Conservation (phyloP, 208 protist genomes). For the Porcisia hertigi region DNA sequence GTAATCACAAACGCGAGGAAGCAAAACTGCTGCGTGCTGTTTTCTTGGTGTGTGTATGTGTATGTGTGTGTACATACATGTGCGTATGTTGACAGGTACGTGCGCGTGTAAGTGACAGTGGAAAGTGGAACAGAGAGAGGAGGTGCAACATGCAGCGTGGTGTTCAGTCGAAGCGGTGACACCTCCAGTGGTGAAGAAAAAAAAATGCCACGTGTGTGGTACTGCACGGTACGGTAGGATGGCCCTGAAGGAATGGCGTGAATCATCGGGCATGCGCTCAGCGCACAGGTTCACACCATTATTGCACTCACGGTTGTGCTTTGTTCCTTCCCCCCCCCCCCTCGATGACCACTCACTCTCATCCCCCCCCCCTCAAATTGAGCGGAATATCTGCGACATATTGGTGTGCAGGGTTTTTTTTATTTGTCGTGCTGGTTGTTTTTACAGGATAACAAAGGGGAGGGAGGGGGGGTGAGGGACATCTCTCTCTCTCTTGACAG, state of each 20-base stretch:
- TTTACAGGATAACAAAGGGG: too few relatives aligned
- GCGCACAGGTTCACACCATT: neutral
- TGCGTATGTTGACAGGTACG: neutral
- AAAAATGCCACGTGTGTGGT: neutral
- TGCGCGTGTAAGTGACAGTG: neutral
- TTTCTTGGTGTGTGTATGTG: neutral
- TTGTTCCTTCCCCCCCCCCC: neutral
- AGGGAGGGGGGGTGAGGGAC: too few relatives aligned
- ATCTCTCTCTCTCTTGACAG: too few relatives aligned
- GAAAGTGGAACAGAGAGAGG: neutral
- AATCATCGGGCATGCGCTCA: neutral
- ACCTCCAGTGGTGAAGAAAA: neutral
- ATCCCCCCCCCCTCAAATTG: too few relatives aligned
- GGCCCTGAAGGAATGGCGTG: neutral
- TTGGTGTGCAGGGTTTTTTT: too few relatives aligned
- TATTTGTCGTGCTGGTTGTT: too few relatives aligned
- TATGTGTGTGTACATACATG: neutral
- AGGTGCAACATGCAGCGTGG: neutral
- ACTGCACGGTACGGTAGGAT: neutral
- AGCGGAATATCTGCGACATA: too few relatives aligned
- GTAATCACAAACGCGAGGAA: neutral
- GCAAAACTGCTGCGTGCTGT: neutral
- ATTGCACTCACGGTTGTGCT: neutral
- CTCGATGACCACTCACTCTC: neutral
- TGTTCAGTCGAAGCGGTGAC: neutral